phyloP scores from a whole-genome alignment of 805 yeast genomes.

The Wickerhamomyces strasburgensis region DNA sequence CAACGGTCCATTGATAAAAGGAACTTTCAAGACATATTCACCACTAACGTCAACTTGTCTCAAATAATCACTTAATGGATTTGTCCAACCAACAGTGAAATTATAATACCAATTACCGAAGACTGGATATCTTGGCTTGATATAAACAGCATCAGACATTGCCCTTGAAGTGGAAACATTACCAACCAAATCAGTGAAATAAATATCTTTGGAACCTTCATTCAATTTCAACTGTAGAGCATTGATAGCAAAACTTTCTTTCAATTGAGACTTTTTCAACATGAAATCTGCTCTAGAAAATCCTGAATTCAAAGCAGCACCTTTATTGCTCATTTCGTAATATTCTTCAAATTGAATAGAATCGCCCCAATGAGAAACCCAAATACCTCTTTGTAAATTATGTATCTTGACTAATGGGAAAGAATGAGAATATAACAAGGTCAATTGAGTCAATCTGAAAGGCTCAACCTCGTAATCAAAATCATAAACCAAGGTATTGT shows the following conservation, averaged over 20 bases:
- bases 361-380: slow-evolving; percentile 86
- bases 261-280: slow-evolving; percentile 44
- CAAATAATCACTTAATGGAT: slow-evolving; percentile 49
- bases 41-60: slow-evolving; percentile 28
- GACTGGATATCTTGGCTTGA: slow-evolving; percentile 88
- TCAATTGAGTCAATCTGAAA: slow-evolving; percentile 42
- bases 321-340: slow-evolving; percentile 74
- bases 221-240: slow-evolving; percentile 56
- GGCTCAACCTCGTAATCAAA: slow-evolving; percentile 45
- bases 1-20: slow-evolving; percentile 65
- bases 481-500: slow-evolving; percentile 46
- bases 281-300: slow-evolving; percentile 80
- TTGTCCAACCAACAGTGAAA: slow-evolving; percentile 93
- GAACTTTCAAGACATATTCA: slow-evolving; percentile 57
- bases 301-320: slow-evolving; percentile 62
- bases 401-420: slow-evolving; percentile 59
- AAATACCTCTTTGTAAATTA: slow-evolving; percentile 63
- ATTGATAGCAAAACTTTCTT: slow-evolving; percentile 54
- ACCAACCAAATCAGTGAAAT: slow-evolving; percentile 87
- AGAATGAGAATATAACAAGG: slow-evolving; percentile 59
- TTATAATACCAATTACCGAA: slow-evolving; percentile 96
- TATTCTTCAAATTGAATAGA: slow-evolving; percentile 76
- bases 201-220: slow-evolving; percentile 53
- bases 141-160: slow-evolving; percentile 35
- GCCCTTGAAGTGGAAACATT: slow-evolving; percentile 75